Evolutionary conservation across 257 asterid genomes (phyloP).

Genomic region (Salvia splendens): DNA sequence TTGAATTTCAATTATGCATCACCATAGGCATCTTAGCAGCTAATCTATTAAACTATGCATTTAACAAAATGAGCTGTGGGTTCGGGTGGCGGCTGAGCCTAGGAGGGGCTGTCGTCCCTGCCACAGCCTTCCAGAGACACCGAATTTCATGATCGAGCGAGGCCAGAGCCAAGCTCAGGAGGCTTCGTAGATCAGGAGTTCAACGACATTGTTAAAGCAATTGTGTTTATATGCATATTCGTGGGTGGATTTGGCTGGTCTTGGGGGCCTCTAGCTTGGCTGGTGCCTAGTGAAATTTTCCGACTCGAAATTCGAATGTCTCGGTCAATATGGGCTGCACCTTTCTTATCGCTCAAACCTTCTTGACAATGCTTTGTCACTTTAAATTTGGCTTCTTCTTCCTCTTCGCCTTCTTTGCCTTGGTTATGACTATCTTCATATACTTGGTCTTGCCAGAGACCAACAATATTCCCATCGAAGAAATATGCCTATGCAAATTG

Average conservation of each 20-base stretch:
- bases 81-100: constrained; percentile 82
- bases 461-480: constrained; percentile 57
- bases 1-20: constrained; percentile 58
- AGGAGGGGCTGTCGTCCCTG: constrained; percentile 79
- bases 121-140: constrained; percentile 77
- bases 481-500: constrained; percentile 43
- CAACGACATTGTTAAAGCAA: constrained; percentile 61
- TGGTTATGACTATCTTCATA: constrained; percentile 45
- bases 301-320: constrained; percentile 62
- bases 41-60: constrained; percentile 50
- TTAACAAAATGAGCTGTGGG: constrained; percentile 46
- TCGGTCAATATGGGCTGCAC: constrained; percentile 57
- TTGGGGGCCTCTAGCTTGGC: constrained; percentile 92
- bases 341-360: constrained; percentile 56
- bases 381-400: constrained; percentile 52
- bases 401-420: constrained; percentile 42
- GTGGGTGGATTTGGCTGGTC: constrained; percentile 60
- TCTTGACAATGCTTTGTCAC: constrained; percentile 73
- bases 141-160: constrained; percentile 76
- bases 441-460: constrained; percentile 62
- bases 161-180: constrained; percentile 50
- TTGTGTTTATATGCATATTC: constrained; percentile 46
- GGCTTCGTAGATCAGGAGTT: constrained; percentile 79
- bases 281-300: constrained; percentile 86
- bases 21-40: constrained; percentile 66